These are phyloP conservation scores for Tuber microsphaerosporum DNA, from an alignment of 495 filamentous ascomycete species.

Conservation along the genomic window DNA sequence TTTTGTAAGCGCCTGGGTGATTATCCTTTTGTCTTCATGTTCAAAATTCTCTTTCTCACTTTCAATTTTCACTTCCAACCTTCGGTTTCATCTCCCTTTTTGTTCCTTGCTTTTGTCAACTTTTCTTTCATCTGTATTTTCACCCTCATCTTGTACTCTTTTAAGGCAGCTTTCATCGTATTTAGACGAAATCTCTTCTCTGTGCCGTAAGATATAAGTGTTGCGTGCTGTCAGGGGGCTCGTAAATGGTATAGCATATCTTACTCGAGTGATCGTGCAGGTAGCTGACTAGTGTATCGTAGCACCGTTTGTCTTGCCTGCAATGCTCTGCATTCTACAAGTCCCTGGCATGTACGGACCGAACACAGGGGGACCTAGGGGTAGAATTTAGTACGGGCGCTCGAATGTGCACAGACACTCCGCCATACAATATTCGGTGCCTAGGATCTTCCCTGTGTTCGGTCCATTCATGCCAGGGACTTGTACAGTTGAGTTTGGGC, in stretches of 20 bases:
- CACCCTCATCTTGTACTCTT: constrained; percentile 17
- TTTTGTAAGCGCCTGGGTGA: background rate
- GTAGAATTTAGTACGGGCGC: too few species aligned
- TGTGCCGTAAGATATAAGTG: constrained; percentile 4
- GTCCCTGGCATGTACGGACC: too few species aligned
- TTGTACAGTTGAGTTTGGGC: background rate
- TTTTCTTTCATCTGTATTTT: constrained; percentile 28
- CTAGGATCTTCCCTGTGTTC: too few species aligned
- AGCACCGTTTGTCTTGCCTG: background rate
- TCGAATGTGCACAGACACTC: too few species aligned
- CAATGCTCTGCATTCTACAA: background rate
- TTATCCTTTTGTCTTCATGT: constrained; percentile 1
- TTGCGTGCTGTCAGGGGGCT: background rate
- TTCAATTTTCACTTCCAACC: background rate
- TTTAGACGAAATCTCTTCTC: constrained; percentile 38
- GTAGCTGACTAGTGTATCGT: background rate
- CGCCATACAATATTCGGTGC: too few species aligned
- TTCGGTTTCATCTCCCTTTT: constrained; percentile 15
- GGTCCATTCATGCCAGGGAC: too few species aligned
- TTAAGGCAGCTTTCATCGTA: constrained; percentile 23
- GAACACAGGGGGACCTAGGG: too few species aligned
- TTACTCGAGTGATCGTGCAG: background rate
- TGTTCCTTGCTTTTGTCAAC: constrained; percentile 23
- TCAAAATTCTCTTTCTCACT: background rate
- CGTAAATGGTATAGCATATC: background rate